Base-by-base conservation (phyloP, 495 filamentous ascomycete species). In the Cercophora sp. region DNA sequence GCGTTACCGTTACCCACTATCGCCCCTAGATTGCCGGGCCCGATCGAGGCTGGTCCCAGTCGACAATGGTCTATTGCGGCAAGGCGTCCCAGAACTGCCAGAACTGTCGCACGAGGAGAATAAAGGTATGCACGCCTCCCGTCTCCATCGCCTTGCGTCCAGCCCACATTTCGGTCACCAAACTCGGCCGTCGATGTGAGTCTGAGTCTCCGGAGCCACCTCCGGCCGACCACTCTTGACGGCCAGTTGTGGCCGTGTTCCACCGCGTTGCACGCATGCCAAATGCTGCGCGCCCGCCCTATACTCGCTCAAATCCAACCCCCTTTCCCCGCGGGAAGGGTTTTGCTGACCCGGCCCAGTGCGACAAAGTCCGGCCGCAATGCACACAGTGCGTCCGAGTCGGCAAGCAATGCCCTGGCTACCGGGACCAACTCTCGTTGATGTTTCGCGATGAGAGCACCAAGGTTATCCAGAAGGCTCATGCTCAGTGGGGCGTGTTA, bases 381-480 rank as follows among this genome's bases (percentile, higher is more conserved):
- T 89, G 86, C 58, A 80, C 82, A 18, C 85, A 88, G 68, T 88
- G 86, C 59, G 60, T 75, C 19, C 73, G 74, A 11, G 64, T 75
- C 26, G 67, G 68, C 54, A 77, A 82, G 64, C 72, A 66, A 47
- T 89, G 85, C 61, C 81, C 82, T 26, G 85, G 85, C 2, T 89
- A 89, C 55, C 76, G 84, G 56, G 83, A 87, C 53, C 78, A 81
- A 58, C 63, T 84, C 31, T 83, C 83, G 39, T 67, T 88, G 34
- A 81, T 87, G 74, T 89, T 89, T 59, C 83, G 85, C 31, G 82
- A 88, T 68, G 82, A 89, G 60, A 88, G 83, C 63, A 77, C 77
- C 53, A 79, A 81, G 55, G 82, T 88, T 46, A 80, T 83, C 22
- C 77, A 73, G 48, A 86, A 83, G 61, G 83, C 81, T 9, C 79